Conservation (phyloP, 331 rosid species). For the Ulmus americana region DNA sequence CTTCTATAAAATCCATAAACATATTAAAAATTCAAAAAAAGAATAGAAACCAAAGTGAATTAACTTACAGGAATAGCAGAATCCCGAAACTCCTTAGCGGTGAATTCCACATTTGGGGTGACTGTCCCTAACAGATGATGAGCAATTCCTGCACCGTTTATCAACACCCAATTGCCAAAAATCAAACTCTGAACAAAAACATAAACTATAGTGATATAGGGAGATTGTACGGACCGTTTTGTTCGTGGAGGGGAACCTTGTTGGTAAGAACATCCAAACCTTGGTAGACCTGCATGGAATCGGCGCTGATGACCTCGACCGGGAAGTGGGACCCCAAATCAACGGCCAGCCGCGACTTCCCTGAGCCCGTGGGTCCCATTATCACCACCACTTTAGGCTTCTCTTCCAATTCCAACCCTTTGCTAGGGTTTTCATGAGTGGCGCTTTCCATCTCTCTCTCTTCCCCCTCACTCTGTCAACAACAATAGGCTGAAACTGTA, state of each 20-base stretch:
- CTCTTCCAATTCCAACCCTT: conserved; percentile 13
- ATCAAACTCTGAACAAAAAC: neutral
- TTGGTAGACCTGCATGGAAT: conserved; percentile 84
- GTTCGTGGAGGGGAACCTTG: conserved; percentile 61
- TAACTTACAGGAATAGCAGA: conserved; percentile 62
- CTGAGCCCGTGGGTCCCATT: conserved; percentile 86
- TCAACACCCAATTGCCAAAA: conserved; percentile 13
- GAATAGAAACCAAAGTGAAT: neutral
- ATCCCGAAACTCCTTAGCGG: conserved; percentile 75
- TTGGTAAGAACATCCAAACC: conserved; percentile 89
- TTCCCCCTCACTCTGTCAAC: too few relatives aligned
- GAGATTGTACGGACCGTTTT: conserved; percentile 39
- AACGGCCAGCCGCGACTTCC: conserved; percentile 77
- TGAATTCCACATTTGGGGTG: conserved; percentile 58
- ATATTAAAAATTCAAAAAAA: neutral
- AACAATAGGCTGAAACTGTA: too few relatives aligned
- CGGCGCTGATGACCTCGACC: conserved; percentile 78
- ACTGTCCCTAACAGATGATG: conserved; percentile 84
- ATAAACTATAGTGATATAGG: neutral
- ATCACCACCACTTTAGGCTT: conserved; percentile 57
- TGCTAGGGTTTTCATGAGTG: conserved; percentile 27
- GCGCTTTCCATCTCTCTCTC: conserved; percentile 14
- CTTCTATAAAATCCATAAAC: neutral
- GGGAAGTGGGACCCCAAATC: conserved; percentile 71
- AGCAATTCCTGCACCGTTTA: conserved; percentile 49